These are phyloP conservation scores for Aspergillus neotritici DNA, from an alignment of 2,329 filamentous ascomycete species.

Conservation along the genomic window DNA sequence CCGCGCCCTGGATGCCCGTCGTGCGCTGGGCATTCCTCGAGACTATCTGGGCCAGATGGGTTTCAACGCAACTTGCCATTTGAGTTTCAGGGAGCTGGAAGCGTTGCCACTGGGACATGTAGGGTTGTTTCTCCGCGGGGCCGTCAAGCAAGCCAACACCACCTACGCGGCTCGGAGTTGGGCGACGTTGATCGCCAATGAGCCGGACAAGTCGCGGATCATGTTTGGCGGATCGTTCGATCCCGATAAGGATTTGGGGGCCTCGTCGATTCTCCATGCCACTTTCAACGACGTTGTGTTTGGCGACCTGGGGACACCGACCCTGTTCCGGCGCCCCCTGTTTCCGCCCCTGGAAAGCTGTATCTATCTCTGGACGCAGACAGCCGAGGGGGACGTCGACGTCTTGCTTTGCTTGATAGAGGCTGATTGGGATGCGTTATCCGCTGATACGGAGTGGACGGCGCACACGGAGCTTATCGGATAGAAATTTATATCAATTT, in stretches of 20 bases:
- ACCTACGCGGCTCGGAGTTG: conserved; percentile 5
- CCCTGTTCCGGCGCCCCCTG: no score
- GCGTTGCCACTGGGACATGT: neutral
- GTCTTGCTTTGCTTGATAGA: no score
- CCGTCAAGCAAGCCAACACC: neutral
- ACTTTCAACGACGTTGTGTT: no score
- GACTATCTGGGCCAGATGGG: conserved; percentile 9
- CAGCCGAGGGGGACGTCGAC: no score
- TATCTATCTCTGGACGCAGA: no score
- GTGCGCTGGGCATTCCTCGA: neutral
- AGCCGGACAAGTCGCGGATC: conserved; percentile 2
- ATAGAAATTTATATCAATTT: no score
- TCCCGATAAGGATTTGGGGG: neutral
- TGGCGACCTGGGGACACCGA: no score
- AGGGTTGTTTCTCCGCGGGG: neutral
- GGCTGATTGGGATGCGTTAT: neutral
- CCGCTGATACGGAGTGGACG: neutral
- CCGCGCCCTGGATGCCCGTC: conserved; percentile 6
- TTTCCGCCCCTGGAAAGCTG: no score
- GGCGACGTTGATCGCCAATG: conserved; percentile 5
- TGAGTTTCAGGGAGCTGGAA: neutral
- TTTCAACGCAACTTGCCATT: neutral
- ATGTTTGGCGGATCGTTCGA: conserved; percentile 1
- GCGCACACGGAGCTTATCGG: neutral
- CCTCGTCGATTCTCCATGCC: no score